Evolutionary conservation across 257 asterid species (phyloP).

Genomic region (Forsythia viridissima): DNA sequence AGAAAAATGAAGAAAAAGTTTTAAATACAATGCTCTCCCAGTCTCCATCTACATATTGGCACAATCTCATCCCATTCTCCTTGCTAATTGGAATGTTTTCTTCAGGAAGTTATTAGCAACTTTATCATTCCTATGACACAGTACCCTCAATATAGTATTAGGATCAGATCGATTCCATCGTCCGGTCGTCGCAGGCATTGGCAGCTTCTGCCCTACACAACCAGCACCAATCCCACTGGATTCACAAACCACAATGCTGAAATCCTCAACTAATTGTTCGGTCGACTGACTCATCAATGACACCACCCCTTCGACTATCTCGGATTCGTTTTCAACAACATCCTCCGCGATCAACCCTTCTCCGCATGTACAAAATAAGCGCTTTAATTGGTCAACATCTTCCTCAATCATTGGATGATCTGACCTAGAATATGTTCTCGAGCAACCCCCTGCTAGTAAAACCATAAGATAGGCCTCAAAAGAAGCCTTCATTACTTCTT

Average conservation of each 20-base stretch:
- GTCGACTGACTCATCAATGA: slow-evolving; percentile 67
- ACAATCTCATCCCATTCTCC: slow-evolving; percentile 48
- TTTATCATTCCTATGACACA: slow-evolving; percentile 72
- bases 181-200: slow-evolving; percentile 86
- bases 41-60: background rate
- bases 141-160: slow-evolving; percentile 73
- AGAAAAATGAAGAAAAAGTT: background rate
- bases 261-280: slow-evolving; percentile 68
- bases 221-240: slow-evolving; percentile 47
- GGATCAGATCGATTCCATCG: slow-evolving; percentile 80
- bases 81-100: slow-evolving; percentile 71
- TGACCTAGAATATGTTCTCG: slow-evolving; percentile 45
- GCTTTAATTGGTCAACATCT: slow-evolving; percentile 59
- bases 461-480: slow-evolving; percentile 82
- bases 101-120: slow-evolving; percentile 64
- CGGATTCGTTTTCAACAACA: slow-evolving; percentile 62
- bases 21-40: background rate
- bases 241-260: slow-evolving; percentile 55
- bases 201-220: slow-evolving; percentile 54
- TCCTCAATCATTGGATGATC: slow-evolving; percentile 72
- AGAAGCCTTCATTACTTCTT: slow-evolving; percentile 78
- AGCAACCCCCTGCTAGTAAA: slow-evolving; percentile 75
- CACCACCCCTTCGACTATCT: slow-evolving; percentile 76
- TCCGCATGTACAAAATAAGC: slow-evolving; percentile 64
- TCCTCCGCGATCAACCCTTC: slow-evolving; percentile 78